Evolutionary conservation across 306 rosid genomes (phyloP).

Genomic region (Canavalia ensiformis): DNA sequence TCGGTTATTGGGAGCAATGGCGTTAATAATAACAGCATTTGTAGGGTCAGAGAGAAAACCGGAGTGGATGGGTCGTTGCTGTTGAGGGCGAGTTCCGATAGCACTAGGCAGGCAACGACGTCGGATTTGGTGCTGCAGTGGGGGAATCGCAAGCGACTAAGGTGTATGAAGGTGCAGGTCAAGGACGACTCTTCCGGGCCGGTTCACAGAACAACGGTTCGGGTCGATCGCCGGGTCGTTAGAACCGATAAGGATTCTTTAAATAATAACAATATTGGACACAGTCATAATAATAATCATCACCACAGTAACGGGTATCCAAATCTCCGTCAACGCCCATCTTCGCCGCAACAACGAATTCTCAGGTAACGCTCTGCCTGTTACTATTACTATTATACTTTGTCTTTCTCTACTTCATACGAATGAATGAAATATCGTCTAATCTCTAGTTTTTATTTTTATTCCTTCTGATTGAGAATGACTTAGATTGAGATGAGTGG

Average conservation of each 20-base stretch:
- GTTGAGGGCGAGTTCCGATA: slow-evolving; percentile 63
- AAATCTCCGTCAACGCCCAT: slow-evolving; percentile 86
- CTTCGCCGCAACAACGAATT: slow-evolving; percentile 81
- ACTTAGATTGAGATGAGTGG: not conserved
- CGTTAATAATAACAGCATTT: slow-evolving; percentile 27
- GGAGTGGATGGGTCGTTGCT: slow-evolving; percentile 62
- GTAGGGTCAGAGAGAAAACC: slow-evolving; percentile 55
- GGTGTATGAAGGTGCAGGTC: slow-evolving; percentile 96
- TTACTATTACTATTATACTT: not conserved
- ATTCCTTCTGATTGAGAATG: slow-evolving; percentile 21
- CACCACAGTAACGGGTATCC: slow-evolving; percentile 64
- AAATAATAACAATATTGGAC: slow-evolving; percentile 39
- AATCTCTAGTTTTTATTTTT: not conserved
- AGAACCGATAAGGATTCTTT: slow-evolving; percentile 63
- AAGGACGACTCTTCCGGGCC: slow-evolving; percentile 68
- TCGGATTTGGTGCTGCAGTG: slow-evolving; percentile 82
- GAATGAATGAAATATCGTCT: not conserved
- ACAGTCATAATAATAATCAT: not conserved
- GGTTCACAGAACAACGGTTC: slow-evolving; percentile 75
- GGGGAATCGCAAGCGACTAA: slow-evolving; percentile 93
- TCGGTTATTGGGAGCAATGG: slow-evolving; percentile 35
- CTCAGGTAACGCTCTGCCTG: slow-evolving; percentile 59
- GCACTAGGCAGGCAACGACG: slow-evolving; percentile 63
- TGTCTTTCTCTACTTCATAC: not conserved
- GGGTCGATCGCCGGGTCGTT: slow-evolving; percentile 87